Conservation (phyloP, 208 protist species). For the Leishmania martiniquensis region DNA sequence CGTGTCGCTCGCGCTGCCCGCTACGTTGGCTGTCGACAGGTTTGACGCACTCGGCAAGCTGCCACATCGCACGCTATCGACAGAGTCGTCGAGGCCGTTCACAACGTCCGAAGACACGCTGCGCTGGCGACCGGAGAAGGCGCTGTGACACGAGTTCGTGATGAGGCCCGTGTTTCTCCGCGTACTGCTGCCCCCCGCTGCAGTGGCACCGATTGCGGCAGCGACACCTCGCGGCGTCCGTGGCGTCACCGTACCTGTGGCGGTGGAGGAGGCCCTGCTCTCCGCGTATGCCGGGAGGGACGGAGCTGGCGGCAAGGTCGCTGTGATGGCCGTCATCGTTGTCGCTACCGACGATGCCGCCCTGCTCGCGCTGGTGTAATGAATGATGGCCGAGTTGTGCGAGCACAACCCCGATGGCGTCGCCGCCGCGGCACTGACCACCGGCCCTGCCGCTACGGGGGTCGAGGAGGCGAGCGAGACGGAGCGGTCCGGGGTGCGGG, state of each 20-base stretch:
- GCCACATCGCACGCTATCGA: slow-evolving; percentile 22
- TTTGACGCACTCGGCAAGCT: slow-evolving; percentile 7
- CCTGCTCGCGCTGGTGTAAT: slow-evolving; percentile 2
- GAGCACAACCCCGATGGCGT: neutral
- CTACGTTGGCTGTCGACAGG: neutral
- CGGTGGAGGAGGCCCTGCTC: neutral
- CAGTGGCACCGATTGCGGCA: neutral
- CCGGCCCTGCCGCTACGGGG: neutral
- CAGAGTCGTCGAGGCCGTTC: slow-evolving; percentile 27
- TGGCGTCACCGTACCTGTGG: neutral
- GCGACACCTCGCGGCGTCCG: neutral
- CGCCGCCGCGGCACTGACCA: neutral
- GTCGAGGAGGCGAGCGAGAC: slow-evolving; percentile 8
- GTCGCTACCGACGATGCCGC: neutral
- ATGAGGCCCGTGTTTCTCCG: neutral
- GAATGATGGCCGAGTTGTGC: neutral
- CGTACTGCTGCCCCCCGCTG: neutral
- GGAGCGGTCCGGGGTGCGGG: slow-evolving; percentile 10
- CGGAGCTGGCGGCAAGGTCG: neutral
- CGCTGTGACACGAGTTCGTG: neutral
- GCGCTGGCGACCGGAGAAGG: neutral
- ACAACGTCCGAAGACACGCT: slow-evolving; percentile 20
- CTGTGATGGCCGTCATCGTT: neutral
- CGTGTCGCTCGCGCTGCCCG: neutral
- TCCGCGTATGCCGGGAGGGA: no score